phyloP scores from a whole-genome alignment of 371 early-diverging fungal species.

The Mucor circinelloides region DNA sequence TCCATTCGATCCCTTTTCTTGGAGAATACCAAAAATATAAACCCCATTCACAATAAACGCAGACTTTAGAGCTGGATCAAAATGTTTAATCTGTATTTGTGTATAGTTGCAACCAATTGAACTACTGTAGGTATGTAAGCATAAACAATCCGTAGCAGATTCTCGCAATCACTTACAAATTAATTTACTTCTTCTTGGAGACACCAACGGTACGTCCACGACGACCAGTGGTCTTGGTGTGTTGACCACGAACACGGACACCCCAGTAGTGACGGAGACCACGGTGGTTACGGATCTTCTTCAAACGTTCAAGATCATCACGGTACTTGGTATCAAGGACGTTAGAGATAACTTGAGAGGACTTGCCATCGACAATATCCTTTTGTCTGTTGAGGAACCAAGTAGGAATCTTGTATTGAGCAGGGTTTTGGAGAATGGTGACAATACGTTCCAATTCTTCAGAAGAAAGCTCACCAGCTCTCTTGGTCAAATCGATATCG shows the following conservation, averaged over 20 bases:
- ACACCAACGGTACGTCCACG: constrained; percentile 93
- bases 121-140: background rate
- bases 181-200: background rate
- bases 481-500: constrained; percentile 94
- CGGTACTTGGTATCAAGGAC: constrained; percentile 94
- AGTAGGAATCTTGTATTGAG: constrained; percentile 96
- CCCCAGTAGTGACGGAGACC: constrained; percentile 98
- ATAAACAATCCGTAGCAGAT: background rate
- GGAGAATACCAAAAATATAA: no score
- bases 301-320: constrained; percentile 96
- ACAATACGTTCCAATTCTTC: constrained; percentile 94
- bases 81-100: background rate
- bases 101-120: background rate
- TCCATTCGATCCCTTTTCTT: no score
- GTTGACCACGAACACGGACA: constrained; percentile 94
- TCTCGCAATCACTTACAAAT: background rate
- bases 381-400: constrained; percentile 99
- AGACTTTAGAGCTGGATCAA: background rate
- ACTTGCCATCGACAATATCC: constrained; percentile 95
- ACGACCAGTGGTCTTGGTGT: constrained; percentile 99
- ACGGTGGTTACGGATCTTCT: constrained; percentile 96
- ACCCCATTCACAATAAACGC: background rate
- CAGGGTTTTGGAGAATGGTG: constrained; percentile 92
- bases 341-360: constrained; percentile 95
- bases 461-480: constrained; percentile 97